Percentiles rank a stretch among this genome's conserved stretches.
phyloP scores from a whole-genome alignment of 768 basidiomycete species.

The Cyclocybe aegerita region DNA sequence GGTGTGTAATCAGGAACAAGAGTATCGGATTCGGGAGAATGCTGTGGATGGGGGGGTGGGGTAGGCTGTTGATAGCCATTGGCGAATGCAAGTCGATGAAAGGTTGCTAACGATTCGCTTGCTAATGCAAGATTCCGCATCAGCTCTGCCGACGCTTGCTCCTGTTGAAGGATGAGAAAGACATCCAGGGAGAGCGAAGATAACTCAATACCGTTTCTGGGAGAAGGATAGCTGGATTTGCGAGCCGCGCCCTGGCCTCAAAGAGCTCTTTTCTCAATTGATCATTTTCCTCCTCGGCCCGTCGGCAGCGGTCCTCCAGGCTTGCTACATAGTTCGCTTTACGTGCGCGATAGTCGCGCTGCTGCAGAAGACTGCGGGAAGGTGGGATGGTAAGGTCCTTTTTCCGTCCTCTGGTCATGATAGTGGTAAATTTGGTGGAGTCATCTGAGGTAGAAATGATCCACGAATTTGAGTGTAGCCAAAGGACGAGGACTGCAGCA shows the following conservation, averaged over 20 bases:
- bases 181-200: conserved; percentile 3
- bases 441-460: conserved; percentile 13
- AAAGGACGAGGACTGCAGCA: conserved; percentile 18
- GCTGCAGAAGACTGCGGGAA: conserved; percentile 57
- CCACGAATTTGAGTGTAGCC: conserved; percentile 8
- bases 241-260: conserved; percentile 37
- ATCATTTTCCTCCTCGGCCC: conserved; percentile 54
- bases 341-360: conserved; percentile 65
- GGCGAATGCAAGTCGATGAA: conserved; percentile 47
- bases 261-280: conserved; percentile 49
- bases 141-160: conserved; percentile 51
- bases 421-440: conserved; percentile 4
- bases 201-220: conserved; percentile 30
- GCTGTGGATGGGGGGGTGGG: conserved; percentile 9
- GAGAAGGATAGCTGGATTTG: conserved; percentile 26
- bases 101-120: conserved; percentile 50
- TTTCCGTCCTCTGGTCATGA: conserved; percentile 66
- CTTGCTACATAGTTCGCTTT: conserved; percentile 56
- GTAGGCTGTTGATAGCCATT: conserved; percentile 13
- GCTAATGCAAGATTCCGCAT: conserved; percentile 47
- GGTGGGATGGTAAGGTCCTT: conserved; percentile 62
- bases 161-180: conserved; percentile 29
- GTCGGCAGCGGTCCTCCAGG: conserved; percentile 54
- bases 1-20: too few relatives aligned
- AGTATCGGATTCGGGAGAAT: background rate